Conservation (phyloP, 139 green algal genomes). For the Medakamo hakoo region DNA sequence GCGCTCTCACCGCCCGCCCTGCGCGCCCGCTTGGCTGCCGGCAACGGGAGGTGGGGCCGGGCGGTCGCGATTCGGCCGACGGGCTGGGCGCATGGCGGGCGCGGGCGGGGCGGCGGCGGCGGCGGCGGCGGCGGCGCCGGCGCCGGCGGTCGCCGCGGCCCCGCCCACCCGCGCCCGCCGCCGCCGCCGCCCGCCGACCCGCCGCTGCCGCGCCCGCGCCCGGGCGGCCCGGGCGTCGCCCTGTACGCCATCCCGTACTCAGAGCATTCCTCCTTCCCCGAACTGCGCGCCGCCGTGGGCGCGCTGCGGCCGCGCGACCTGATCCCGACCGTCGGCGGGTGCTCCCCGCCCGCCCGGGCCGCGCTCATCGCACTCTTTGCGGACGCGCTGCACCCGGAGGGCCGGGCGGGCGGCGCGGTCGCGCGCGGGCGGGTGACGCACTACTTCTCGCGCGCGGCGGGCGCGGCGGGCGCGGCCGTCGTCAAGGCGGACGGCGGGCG, state of each 20-base stretch:
- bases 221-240: neutral
- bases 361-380: neutral
- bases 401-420: too few relatives aligned
- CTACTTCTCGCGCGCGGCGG: neutral
- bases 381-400: neutral
- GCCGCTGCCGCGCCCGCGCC: too few relatives aligned
- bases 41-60: neutral
- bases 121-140: neutral
- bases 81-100: too few relatives aligned
- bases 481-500: too few relatives aligned
- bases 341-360: neutral
- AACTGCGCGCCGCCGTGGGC: conserved; percentile 64
- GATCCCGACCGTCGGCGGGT: neutral
- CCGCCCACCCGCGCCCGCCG: neutral
- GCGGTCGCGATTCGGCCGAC: neutral
- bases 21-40: neutral
- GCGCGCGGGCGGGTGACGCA: neutral
- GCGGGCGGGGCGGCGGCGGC: neutral
- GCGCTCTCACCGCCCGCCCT: neutral
- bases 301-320: conserved; percentile 46
- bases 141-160: too few relatives aligned
- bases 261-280: conserved; percentile 67
- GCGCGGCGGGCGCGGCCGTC: too few relatives aligned
- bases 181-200: too few relatives aligned
- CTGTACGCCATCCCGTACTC: conserved; percentile 77